Conservation (phyloP, 73 alveolate species). For the Paraurostyla sp. region DNA sequence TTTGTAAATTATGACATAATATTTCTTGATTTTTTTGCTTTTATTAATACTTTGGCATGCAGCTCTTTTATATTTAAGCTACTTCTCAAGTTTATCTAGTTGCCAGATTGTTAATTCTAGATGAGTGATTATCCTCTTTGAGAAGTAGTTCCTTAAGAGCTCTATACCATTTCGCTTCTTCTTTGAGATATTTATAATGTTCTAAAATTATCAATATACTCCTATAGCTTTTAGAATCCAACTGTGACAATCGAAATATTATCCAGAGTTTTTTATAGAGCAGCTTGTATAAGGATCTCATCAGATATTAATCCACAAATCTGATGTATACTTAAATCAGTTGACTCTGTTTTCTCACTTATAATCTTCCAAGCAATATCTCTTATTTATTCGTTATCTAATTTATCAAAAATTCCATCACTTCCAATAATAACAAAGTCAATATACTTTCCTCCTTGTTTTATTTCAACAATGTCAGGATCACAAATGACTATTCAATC, state of each 20-base stretch:
- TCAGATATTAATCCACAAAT: conserved; percentile 81
- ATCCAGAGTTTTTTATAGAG: conserved; percentile 77
- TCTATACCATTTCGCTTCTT: no score
- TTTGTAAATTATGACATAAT: no score
- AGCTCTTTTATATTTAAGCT: no score
- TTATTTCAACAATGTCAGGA: conserved; percentile 73
- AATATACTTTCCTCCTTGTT: not conserved
- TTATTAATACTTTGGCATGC: no score
- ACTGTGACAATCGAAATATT: conserved; percentile 76
- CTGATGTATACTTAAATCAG: conserved; percentile 36
- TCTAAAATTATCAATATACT: not conserved
- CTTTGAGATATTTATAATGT: no score
- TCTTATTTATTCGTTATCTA: not conserved
- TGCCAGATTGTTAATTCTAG: no score
- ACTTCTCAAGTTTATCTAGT: no score
- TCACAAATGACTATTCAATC: conserved; percentile 73
- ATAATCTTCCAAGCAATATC: not conserved
- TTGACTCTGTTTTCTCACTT: not conserved
- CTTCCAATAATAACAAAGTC: conserved; percentile 24
- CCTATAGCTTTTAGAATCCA: conserved; percentile 61
- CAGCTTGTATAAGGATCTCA: conserved; percentile 73
- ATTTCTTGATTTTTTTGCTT: no score
- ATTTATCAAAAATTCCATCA: conserved; percentile 25
- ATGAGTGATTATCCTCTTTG: no score
- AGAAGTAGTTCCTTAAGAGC: no score